A percentile compares a stretch with the other conserved stretches of the same genome.
phyloP scores from a whole-genome alignment of 805 yeast species.

The Danielia reshetovae region DNA sequence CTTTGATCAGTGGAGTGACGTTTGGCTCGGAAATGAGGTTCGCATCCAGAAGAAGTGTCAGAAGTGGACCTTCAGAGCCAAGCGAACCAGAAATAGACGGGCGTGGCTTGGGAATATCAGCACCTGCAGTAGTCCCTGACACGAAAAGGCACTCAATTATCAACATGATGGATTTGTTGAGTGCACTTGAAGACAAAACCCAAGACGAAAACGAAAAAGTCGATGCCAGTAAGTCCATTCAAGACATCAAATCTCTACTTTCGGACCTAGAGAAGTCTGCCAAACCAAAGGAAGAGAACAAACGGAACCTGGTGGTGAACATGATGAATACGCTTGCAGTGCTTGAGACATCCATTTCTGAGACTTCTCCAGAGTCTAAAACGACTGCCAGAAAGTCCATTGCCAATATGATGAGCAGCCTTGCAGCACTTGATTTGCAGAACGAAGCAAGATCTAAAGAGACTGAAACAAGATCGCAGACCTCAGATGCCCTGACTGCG shows the following conservation, averaged over 20 bases:
- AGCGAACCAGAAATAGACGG: background rate
- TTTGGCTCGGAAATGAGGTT: slow-evolving; percentile 6
- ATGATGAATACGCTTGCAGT: slow-evolving; percentile 15
- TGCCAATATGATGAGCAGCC: slow-evolving; percentile 26
- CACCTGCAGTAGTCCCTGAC: background rate
- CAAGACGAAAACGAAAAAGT: background rate
- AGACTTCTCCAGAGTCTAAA: slow-evolving; percentile 2
- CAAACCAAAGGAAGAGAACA: background rate
- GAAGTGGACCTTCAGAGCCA: background rate
- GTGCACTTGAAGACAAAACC: slow-evolving; percentile 1
- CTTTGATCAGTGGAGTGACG: slow-evolving; percentile 3
- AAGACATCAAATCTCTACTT: background rate
- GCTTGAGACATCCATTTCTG: slow-evolving; percentile 5
- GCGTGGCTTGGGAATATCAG: slow-evolving; percentile 9
- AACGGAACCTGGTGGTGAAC: slow-evolving; percentile 10
- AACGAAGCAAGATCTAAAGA: slow-evolving; percentile 1
- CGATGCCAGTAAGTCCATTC: background rate
- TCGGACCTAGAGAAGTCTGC: background rate
- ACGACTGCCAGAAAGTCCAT: slow-evolving; percentile 21
- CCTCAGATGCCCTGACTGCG: background rate
- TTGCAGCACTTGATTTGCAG: slow-evolving; percentile 7
- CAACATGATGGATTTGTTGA: slow-evolving; percentile 5
- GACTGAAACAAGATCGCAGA: slow-evolving; percentile 1
- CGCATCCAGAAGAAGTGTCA: background rate
- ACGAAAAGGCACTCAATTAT: slow-evolving; percentile 3